Base-by-base conservation (phyloP, 2,329 filamentous ascomycete species). In the Aspergillus luchuensis region DNA sequence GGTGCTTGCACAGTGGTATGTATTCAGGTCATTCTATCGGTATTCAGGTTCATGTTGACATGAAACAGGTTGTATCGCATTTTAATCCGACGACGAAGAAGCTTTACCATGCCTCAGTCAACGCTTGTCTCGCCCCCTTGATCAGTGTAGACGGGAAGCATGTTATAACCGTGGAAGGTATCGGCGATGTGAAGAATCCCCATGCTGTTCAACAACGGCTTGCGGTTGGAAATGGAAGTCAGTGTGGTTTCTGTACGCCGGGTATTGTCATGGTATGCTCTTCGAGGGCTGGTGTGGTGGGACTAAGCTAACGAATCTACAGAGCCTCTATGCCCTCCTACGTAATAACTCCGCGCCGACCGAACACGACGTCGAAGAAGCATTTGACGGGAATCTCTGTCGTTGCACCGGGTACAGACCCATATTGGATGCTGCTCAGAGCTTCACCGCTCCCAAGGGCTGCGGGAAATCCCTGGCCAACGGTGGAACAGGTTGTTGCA, bases 101-200 rank as follows among this genome's bases (percentile, higher is more conserved):
- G 74, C 91, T 98, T 68, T 98, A 98, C 73, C 94, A 99, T 81
- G 95, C 95, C 59, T 96, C 91, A 57, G 91, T 98, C 61, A 99
- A 99, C 74, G 95, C 95, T 45, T 99, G 95, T 74, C 82, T 99
- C 56, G 94, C 95, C 10, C 95, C 95, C 6, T 84, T 99, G 50
- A 91, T 92, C 67, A 96, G 92, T 70, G 86, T 98, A 47, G 95
- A 98, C 75, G 95, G 95, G 48, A 99, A 99, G 76, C 95, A 99
- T 84, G 92, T 98, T 71, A 93, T 99, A 73, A 99, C 95, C 3
- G 89, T 99, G 43, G 95, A 99, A 78, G 95, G 95, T 6, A 97
- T 99, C 70, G 95, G 95, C 10, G 91, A 90, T 74, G 88, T 91
- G 28, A 89, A 95, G 75, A 87, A 84, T 45, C 95, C 95, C 5